A percentile compares a stretch with the other conserved stretches of the same genome.
phyloP scores from a whole-genome alignment of 257 asterid species.

The Gentiana macrophylla region DNA sequence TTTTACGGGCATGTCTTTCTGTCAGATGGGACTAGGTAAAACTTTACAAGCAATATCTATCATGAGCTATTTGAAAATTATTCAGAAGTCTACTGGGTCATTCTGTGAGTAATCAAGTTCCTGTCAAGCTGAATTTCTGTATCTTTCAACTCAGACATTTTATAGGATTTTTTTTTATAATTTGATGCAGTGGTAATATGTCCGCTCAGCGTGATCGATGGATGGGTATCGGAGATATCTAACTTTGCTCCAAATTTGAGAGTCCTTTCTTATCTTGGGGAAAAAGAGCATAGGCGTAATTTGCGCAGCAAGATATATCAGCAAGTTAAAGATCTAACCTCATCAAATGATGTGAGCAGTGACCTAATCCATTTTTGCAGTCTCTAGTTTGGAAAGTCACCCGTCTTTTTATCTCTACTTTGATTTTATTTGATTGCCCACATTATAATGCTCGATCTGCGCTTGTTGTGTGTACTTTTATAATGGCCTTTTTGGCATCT shows the following conservation, averaged over 20 bases:
- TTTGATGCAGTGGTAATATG: conserved; percentile 78
- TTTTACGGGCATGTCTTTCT: conserved; percentile 11
- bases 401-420: too few relatives aligned
- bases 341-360: conserved; percentile 32
- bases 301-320: conserved; percentile 54
- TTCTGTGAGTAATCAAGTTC: conserved; percentile 50
- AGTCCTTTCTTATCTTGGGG: conserved; percentile 75
- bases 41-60: conserved; percentile 86
- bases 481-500: background rate
- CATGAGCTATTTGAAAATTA: conserved; percentile 71
- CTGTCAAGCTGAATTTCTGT: conserved; percentile 1
- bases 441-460: background rate
- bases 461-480: background rate
- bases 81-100: conserved; percentile 58
- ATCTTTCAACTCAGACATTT: conserved; percentile 3
- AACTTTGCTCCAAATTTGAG: conserved; percentile 62
- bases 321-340: conserved; percentile 25
- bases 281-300: conserved; percentile 60
- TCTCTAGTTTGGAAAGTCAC: too few relatives aligned
- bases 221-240: conserved; percentile 79
- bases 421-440: background rate
- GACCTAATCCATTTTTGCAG: background rate
- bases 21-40: conserved; percentile 94
- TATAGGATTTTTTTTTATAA: conserved; percentile 10
- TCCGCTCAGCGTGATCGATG: conserved; percentile 84